Conservation (phyloP, 257 asterid genomes). For the Solanum commersonii region DNA sequence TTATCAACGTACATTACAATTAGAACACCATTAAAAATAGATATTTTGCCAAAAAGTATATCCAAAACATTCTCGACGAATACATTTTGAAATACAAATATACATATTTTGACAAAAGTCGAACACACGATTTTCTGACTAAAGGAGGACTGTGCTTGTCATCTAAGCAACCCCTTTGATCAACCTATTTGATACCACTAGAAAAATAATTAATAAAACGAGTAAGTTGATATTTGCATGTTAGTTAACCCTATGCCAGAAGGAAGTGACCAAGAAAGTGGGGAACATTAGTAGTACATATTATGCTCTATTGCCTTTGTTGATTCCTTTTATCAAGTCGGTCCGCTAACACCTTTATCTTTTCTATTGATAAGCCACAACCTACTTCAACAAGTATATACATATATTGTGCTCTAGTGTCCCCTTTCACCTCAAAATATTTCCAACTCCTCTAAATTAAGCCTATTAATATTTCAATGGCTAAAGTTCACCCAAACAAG, state of each 20-base stretch:
- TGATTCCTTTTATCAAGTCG: not conserved
- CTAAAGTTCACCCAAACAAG: slow-evolving; percentile 41
- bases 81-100: no score
- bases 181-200: no score
- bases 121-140: no score
- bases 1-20: not conserved
- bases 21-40: not conserved
- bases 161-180: no score
- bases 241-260: not conserved
- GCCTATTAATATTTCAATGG: slow-evolving; percentile 20
- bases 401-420: not conserved
- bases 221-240: not conserved
- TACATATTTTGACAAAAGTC: no score
- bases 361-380: no score
- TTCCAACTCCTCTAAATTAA: not conserved
- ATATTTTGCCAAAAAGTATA: not conserved
- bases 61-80: no score
- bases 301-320: not conserved
- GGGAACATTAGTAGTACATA: not conserved
- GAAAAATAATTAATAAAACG: no score
- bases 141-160: accelerated
- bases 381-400: not conserved
- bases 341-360: no score
- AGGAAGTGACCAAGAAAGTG: not conserved
- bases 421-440: not conserved